phyloP scores from a whole-genome alignment of 2,329 filamentous ascomycete species.

The Fusarium sp. region DNA sequence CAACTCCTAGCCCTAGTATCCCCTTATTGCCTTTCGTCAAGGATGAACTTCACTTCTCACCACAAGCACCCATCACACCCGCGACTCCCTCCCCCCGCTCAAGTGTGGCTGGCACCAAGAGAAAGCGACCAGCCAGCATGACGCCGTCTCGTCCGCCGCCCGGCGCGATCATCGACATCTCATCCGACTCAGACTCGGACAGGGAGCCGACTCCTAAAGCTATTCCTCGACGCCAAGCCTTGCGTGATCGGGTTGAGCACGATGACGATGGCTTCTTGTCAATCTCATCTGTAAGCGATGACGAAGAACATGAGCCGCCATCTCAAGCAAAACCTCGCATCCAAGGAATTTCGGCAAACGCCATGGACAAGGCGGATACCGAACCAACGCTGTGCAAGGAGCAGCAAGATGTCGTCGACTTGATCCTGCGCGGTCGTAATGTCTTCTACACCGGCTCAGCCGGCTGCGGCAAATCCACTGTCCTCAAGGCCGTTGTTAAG shows the following conservation, averaged over 20 bases:
- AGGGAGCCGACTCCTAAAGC: background rate
- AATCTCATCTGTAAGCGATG: background rate
- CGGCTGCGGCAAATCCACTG: constrained; percentile 53
- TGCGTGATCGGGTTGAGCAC: background rate
- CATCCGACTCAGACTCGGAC: background rate
- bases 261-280: background rate
- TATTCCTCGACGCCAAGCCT: too few species aligned
- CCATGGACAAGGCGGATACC: background rate
- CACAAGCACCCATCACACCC: background rate
- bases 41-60: background rate
- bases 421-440: constrained; percentile 64
- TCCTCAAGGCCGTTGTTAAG: constrained; percentile 36
- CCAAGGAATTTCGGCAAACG: background rate
- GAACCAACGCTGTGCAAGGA: constrained; percentile 31
- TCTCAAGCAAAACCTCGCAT: background rate
- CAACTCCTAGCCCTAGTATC: background rate
- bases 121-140: background rate
- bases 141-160: background rate
- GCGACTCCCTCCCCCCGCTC: background rate
- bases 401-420: constrained; percentile 47
- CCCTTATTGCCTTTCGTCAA: background rate
- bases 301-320: background rate
- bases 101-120: background rate
- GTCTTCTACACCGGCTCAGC: constrained; percentile 75
- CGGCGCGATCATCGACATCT: background rate